A percentile compares a stretch with the other conserved stretches of the same genome.
phyloP scores from a whole-genome alignment of 768 basidiomycete species.

The Hortiboletus flavorubellus region DNA sequence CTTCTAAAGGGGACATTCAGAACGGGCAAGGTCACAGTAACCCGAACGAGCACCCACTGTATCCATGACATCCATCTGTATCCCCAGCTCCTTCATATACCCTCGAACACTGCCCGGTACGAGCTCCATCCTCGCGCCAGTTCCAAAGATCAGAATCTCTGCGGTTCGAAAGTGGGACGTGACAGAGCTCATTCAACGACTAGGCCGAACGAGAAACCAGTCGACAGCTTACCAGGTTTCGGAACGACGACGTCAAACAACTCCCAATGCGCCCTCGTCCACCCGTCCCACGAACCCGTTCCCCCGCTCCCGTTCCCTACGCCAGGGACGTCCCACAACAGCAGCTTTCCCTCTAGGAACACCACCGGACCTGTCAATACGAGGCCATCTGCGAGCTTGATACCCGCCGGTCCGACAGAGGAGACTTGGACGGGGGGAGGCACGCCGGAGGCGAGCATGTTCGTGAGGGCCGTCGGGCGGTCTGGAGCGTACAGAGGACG shows the following conservation, averaged over 20 bases:
- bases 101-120: constrained; percentile 65
- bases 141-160: constrained; percentile 93
- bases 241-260: constrained; percentile 82
- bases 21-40: neutral
- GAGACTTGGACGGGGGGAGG: constrained; percentile 71
- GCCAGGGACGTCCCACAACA: constrained; percentile 82
- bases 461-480: constrained; percentile 45
- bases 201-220: neutral
- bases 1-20: constrained; percentile 41
- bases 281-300: constrained; percentile 55
- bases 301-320: neutral
- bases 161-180: neutral
- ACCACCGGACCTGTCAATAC: constrained; percentile 74
- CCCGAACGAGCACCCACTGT: constrained; percentile 45
- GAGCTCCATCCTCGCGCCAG: constrained; percentile 67
- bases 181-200: neutral
- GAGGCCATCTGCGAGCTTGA: constrained; percentile 75
- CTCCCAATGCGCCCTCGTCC: constrained; percentile 71
- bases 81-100: constrained; percentile 71
- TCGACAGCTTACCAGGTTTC: constrained; percentile 65
- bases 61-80: constrained; percentile 87
- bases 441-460: constrained; percentile 68
- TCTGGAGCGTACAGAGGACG: constrained; percentile 8
- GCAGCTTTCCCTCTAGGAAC: constrained; percentile 81
- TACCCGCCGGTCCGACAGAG: constrained; percentile 59